These are phyloP conservation scores for Globisporangium cylindrosporum DNA, from an alignment of 352 stramenopile species.

Conservation along the genomic window DNA sequence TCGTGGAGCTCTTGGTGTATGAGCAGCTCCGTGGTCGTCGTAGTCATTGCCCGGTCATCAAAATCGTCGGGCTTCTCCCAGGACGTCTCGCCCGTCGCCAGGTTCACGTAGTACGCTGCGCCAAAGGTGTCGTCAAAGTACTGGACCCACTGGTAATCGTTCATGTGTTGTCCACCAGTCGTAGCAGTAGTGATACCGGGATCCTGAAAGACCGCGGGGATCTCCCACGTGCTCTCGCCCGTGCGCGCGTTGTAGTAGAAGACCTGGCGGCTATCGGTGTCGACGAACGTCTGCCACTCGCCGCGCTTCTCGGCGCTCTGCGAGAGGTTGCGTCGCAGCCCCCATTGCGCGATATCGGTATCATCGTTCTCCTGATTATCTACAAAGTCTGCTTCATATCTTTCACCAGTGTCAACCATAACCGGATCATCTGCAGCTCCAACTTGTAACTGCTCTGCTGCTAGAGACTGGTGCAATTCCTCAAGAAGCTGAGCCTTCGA, in stretches of 20 bases:
- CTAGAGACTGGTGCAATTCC: neutral
- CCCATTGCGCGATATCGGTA: constrained; percentile 11
- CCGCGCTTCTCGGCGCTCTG: constrained; percentile 21
- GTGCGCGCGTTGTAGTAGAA: constrained; percentile 76
- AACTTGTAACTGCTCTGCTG: neutral
- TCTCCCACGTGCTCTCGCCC: constrained; percentile 57
- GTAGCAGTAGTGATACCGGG: constrained; percentile 8
- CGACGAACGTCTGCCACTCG: constrained; percentile 60
- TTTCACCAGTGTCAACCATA: neutral
- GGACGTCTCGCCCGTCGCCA: constrained; percentile 40
- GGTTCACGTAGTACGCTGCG: constrained; percentile 54
- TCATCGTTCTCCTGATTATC: neutral
- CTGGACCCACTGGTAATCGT: constrained; percentile 29
- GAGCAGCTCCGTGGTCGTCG: neutral
- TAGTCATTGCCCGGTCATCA: neutral
- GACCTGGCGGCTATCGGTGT: constrained; percentile 43
- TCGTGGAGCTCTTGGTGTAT: constrained; percentile 8
- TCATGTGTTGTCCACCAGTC: neutral
- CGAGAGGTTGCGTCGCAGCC: constrained; percentile 24
- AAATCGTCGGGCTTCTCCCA: constrained; percentile 45
- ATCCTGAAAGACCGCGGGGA: constrained; percentile 19
- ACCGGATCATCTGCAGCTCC: neutral
- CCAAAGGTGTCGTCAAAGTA: constrained; percentile 45
- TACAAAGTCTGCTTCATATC: neutral
- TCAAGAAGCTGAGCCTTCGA: constrained; percentile 9